Evolutionary conservation across 2,329 filamentous ascomycete species (phyloP), one percentile per base, ranked within the genome.

Genomic region (Aspergillus sclerotialis): DNA sequence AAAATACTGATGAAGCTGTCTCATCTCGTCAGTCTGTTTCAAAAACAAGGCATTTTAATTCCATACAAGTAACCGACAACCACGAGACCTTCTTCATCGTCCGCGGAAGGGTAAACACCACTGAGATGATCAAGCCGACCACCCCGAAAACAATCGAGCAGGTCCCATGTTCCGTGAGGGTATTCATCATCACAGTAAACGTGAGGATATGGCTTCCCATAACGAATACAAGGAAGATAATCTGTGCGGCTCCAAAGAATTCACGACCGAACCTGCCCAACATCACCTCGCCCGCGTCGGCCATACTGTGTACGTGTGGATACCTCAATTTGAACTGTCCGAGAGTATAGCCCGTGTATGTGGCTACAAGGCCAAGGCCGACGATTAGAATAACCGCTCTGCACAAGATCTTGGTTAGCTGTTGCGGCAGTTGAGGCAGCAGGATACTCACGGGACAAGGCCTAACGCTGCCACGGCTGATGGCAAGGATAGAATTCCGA

Each of bases 251-350:
- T 6, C 19, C 19, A 10, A 23, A 23, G 19, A 10, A n/a, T 10
- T 23, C 19, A 10, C 19, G 19, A 6, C 19, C 19, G 6, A 10
- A 10, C 19, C 19, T 7, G 19, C 19, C 19, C 7, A 23, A 10
- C 19, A 23, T 7, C 19, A 82, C 61, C 18, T 67, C 60, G 2
- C 77, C 78, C 14, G 75, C 78, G 46, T 84, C 80, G 30, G 76
- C 19, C 19, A 23, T 23, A 10, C 19, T 23, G 10, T 23, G 19
- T 6, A 23, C 19, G 10, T 23, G 19, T 6, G 19, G 19, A 23
- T 23, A 23, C 19, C 19, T 6, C 19, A 7, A 6, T 10, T 23
- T 23, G 10, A 23, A 23, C 19, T 23, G 19, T 10, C 19, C 19
- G 19, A 23, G 19, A 6, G 10, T 10, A 10, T 23, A 23, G 6